A percentile compares a stretch with the other conserved stretches of the same genome.
phyloP scores from a whole-genome alignment of 2,329 filamentous ascomycete species.

The Aspergillus unguis region DNA sequence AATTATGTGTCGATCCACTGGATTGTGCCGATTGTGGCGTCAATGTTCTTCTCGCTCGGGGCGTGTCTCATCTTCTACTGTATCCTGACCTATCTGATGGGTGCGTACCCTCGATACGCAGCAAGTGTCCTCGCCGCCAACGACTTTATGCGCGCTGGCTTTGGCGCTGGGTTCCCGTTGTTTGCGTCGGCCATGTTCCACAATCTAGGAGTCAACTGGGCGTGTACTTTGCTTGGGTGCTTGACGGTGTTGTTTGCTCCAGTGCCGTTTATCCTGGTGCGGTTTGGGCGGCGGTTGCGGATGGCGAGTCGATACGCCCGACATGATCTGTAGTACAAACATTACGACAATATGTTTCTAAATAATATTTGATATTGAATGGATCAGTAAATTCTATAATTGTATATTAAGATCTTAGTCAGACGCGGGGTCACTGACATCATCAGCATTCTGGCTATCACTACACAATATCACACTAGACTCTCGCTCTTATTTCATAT shows the following conservation, averaged over 20 bases:
- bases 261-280: constrained; percentile 24
- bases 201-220: constrained; percentile 29
- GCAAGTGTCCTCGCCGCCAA: constrained; percentile 71
- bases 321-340: neutral
- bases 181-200: constrained; percentile 34
- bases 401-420: too few species aligned
- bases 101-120: constrained; percentile 50
- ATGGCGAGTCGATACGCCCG: constrained; percentile 4
- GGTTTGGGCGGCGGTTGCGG: constrained; percentile 14
- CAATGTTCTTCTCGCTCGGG: constrained; percentile 63
- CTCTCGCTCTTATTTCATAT: too few species aligned
- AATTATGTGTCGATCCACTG: constrained; percentile 57
- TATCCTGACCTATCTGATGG: constrained; percentile 61
- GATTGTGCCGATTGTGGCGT: constrained; percentile 64
- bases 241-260: constrained; percentile 27
- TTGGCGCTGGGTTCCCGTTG: constrained; percentile 28
- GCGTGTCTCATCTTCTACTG: constrained; percentile 70
- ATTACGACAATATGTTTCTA: too few species aligned
- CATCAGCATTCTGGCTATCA: too few species aligned
- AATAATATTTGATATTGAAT: too few species aligned
- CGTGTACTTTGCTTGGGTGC: constrained; percentile 31
- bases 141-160: constrained; percentile 65
- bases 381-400: too few species aligned
- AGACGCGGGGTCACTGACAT: too few species aligned
- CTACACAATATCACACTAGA: too few species aligned